These are phyloP conservation scores for Periconia sp. DNA, from an alignment of 2,329 filamentous ascomycete genomes.

Conservation along the genomic window DNA sequence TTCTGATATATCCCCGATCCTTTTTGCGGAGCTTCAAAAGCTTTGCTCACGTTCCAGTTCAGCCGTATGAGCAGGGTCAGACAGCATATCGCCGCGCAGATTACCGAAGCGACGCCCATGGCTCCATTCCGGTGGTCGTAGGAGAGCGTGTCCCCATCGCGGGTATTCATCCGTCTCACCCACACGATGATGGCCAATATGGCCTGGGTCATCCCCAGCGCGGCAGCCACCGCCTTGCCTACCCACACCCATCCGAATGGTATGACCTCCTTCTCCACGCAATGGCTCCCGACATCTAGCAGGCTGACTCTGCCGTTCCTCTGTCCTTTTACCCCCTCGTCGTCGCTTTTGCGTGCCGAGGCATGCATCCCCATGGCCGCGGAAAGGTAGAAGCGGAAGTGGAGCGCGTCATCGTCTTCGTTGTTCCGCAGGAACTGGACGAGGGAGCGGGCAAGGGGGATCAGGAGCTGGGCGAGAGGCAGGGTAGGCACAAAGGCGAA, in stretches of 20 bases:
- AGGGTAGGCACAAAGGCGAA: slow-evolving; percentile 21
- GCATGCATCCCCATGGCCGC: slow-evolving; percentile 17
- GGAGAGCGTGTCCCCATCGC: not conserved
- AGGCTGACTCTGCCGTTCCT: slow-evolving; percentile 6
- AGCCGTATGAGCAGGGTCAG: slow-evolving; percentile 11
- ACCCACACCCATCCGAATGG: slow-evolving; percentile 14
- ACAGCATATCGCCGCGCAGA: slow-evolving; percentile 12
- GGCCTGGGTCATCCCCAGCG: slow-evolving; percentile 19
- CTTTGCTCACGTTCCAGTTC: slow-evolving; percentile 18
- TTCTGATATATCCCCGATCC: not conserved
- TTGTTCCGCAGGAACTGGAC: slow-evolving; percentile 17
- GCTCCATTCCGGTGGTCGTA: slow-evolving; percentile 21
- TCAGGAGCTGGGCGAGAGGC: slow-evolving; percentile 14
- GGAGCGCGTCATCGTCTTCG: slow-evolving; percentile 18
- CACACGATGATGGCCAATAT: slow-evolving; percentile 20
- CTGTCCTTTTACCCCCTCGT: slow-evolving; percentile 10
- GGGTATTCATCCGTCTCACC: slow-evolving; percentile 6
- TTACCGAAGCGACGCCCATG: slow-evolving; percentile 17
- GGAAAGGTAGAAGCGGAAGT: slow-evolving; percentile 18
- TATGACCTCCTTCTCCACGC: slow-evolving; percentile 9
- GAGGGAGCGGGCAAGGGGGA: slow-evolving; percentile 5
- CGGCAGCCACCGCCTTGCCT: slow-evolving; percentile 12
- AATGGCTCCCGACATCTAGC: slow-evolving; percentile 13
- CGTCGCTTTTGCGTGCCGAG: slow-evolving; percentile 7
- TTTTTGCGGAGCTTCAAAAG: slow-evolving; percentile 7